Evolutionary conservation across 2,329 filamentous ascomycete genomes (phyloP), one percentile per base, ranked within the genome.

Genomic region (Phyllachora maydis): DNA sequence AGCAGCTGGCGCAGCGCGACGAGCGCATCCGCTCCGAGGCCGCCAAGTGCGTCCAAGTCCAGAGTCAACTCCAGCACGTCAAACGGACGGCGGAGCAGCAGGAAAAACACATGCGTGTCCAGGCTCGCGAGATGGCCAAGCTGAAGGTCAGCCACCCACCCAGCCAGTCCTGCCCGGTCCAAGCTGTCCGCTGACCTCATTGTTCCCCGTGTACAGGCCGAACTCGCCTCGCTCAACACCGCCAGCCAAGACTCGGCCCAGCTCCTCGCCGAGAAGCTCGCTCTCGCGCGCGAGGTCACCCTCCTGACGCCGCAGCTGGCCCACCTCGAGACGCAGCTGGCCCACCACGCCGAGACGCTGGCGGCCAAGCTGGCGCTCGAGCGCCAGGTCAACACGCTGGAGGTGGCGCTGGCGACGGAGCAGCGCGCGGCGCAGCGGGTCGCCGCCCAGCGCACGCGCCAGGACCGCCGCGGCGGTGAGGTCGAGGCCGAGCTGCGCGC

Each of bases 381-480:
- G 40, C 70, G 76, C 22, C 77, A 88, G 45, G 46, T 92, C 14
- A 72, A 62, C 38, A 68, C 72, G 2, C 46, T 83, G 3, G 76
- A 91, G 43, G 69, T 79, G 20, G 76, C 91, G 35, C 57, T 92
- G 3, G 78, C 83, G 32, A 78, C 76, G 33, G 78, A 88, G 41
- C 85, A 69, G 43, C 64, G 69, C n/a, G 60, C 68, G 3, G 54
- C 63, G 6, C 64, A 71, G 33, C 64, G 70, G 24, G n/a, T n/a
- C n/a, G 60, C 59, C 4, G 42, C 46, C 4, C 41, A 52, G 20
- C 51, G 32, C 17, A 40, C 41, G 19, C 35, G 37, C 19, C 32
- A 30, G 5, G 55, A 59, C 23, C n/a, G n/a, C n/a, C n/a, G n/a
- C n/a, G n/a, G n/a, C n/a, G 45, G 18, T 8, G 28, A 36, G 6